phyloP scores from a whole-genome alignment of 2,329 filamentous ascomycete species.

The Ascochyta koolunga region DNA sequence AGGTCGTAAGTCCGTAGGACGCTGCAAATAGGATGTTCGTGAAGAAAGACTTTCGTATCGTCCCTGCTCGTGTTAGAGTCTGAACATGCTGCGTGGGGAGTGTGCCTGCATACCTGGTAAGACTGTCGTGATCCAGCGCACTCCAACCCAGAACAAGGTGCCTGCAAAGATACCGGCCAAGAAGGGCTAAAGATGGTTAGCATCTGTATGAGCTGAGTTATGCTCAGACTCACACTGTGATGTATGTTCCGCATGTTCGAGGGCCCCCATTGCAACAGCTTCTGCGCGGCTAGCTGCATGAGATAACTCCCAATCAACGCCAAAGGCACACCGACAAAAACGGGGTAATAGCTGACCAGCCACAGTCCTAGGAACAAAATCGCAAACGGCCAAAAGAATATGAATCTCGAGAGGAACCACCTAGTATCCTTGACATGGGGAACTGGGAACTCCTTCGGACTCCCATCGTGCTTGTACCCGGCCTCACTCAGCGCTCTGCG shows the following conservation, averaged over 20 bases:
- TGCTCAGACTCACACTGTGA: slow-evolving; percentile 69
- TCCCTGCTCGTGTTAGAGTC: slow-evolving; percentile 58
- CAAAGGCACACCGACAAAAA: slow-evolving; percentile 78
- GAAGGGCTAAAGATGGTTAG: slow-evolving; percentile 70
- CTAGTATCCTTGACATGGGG: slow-evolving; percentile 77
- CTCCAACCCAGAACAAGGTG: slow-evolving; percentile 79
- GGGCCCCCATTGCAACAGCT: slow-evolving; percentile 80
- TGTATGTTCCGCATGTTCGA: slow-evolving; percentile 88
- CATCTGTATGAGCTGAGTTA: background rate
- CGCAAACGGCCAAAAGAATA: slow-evolving; percentile 87
- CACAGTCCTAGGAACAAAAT: slow-evolving; percentile 74
- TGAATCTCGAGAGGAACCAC: slow-evolving; percentile 79
- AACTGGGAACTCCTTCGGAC: slow-evolving; percentile 74
- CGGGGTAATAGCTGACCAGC: slow-evolving; percentile 73
- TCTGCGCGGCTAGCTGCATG: slow-evolving; percentile 78
- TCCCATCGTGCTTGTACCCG: slow-evolving; percentile 81
- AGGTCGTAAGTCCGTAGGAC: slow-evolving; percentile 70
- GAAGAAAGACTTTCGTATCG: slow-evolving; percentile 70
- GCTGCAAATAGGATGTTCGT: slow-evolving; percentile 77
- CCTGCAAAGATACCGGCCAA: slow-evolving; percentile 91
- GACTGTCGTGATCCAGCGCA: slow-evolving; percentile 76
- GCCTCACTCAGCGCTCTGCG: slow-evolving; percentile 80
- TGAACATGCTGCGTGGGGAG: background rate
- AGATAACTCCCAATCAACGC: slow-evolving; percentile 69
- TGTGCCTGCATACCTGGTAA: slow-evolving; percentile 66